These are phyloP conservation scores for Fusarium chaquense DNA, from an alignment of 2,329 filamentous ascomycete species.

Conservation along the genomic window DNA sequence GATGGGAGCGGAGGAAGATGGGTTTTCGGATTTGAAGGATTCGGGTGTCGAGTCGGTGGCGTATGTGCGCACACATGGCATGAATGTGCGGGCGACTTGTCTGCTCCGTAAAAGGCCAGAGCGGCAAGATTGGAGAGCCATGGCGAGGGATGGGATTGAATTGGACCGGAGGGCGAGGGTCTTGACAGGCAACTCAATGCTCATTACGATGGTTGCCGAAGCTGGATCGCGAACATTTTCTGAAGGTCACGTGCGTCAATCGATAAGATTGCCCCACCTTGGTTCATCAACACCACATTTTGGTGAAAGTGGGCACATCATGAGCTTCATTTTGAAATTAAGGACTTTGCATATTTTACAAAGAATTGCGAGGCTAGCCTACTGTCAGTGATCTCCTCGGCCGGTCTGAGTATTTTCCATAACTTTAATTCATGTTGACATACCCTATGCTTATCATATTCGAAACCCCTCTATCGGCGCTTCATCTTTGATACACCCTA, in stretches of 20 bases:
- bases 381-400: too few relatives aligned
- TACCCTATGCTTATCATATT: too few relatives aligned
- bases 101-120: constrained; percentile 46
- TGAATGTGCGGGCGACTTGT: constrained; percentile 40
- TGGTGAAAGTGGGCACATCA: constrained; percentile 1
- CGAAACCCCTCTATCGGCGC: too few relatives aligned
- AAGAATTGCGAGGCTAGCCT: too few relatives aligned
- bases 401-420: too few relatives aligned
- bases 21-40: constrained; percentile 43
- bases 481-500: too few relatives aligned
- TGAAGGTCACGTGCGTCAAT: constrained; percentile 47
- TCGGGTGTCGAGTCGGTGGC: constrained; percentile 47
- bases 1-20: constrained; percentile 25
- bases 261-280: constrained; percentile 40
- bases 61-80: constrained; percentile 48
- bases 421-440: too few relatives aligned
- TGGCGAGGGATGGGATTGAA: constrained; percentile 38
- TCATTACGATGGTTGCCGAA: constrained; percentile 21
- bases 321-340: constrained; percentile 12
- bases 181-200: constrained; percentile 15
- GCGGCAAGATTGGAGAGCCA: constrained; percentile 53
- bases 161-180: constrained; percentile 1
- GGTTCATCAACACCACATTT: constrained; percentile 28
- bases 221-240: constrained; percentile 51
- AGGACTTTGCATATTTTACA: too few relatives aligned